Conservation (phyloP, 2,329 filamentous ascomycete genomes). For the Alternaria brassicicola region DNA sequence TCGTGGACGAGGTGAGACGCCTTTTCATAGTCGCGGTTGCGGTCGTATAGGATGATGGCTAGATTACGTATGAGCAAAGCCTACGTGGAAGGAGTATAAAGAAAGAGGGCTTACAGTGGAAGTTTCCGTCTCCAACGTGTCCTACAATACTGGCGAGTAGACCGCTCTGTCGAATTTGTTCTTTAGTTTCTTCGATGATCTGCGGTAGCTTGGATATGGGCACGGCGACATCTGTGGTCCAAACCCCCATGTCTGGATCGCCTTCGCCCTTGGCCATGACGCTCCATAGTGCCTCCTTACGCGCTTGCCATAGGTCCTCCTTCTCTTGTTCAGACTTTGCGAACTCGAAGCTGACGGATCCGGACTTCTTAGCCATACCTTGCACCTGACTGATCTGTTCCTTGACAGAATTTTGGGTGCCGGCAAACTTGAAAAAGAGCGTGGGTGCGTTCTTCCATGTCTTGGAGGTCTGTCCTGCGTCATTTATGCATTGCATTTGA, state of each 20-base stretch:
- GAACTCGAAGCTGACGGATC: slow-evolving; percentile 72
- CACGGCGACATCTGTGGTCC: slow-evolving; percentile 83
- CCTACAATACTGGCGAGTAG: slow-evolving; percentile 71
- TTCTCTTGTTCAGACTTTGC: slow-evolving; percentile 69
- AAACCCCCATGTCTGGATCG: slow-evolving; percentile 66
- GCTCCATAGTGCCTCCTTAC: slow-evolving; percentile 77
- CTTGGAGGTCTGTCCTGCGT: slow-evolving; percentile 66
- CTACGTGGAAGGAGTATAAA: background rate
- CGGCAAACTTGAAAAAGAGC: slow-evolving; percentile 77
- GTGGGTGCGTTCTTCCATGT: slow-evolving; percentile 73
- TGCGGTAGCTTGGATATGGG: slow-evolving; percentile 73
- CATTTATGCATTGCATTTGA: slow-evolving; percentile 79
- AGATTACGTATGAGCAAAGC: slow-evolving; percentile 3
- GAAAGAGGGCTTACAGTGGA: slow-evolving; percentile 61
- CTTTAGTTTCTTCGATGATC: slow-evolving; percentile 78
- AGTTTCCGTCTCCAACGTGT: slow-evolving; percentile 77
- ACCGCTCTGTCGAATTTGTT: slow-evolving; percentile 66
- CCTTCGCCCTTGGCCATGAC: slow-evolving; percentile 69
- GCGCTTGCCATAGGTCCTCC: slow-evolving; percentile 73
- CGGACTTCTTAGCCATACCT: slow-evolving; percentile 63
- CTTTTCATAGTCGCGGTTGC: slow-evolving; percentile 68
- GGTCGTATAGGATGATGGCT: slow-evolving; percentile 67
- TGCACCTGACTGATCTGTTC: slow-evolving; percentile 76
- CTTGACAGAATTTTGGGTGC: slow-evolving; percentile 71
- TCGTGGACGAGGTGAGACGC: slow-evolving; percentile 76